Conservation (phyloP, 139 green algal genomes). For the Picochlorum costavermella region DNA sequence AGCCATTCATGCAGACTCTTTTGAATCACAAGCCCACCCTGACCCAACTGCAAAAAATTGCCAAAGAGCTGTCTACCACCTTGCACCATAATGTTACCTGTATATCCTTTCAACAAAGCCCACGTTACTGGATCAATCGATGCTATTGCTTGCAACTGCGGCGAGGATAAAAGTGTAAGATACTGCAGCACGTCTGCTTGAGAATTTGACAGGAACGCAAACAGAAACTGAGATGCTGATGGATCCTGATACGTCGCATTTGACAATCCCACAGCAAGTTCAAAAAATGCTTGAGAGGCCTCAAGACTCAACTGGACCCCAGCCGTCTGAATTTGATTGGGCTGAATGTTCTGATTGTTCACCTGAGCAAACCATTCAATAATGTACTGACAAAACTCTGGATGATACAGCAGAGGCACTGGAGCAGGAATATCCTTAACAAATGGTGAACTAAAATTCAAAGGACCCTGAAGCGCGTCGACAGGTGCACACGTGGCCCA, state of each 20-base stretch:
- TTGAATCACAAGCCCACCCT: constrained; percentile 20
- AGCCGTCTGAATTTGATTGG: not conserved
- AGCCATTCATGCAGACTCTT: constrained; percentile 22
- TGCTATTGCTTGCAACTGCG: not conserved
- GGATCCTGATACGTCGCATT: constrained; percentile 10
- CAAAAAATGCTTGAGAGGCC: not conserved
- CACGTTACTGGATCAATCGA: constrained; percentile 6
- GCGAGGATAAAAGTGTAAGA: not conserved
- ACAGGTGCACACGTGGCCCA: constrained; percentile 9
- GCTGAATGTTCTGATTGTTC: not conserved
- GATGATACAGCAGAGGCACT: constrained; percentile 5
- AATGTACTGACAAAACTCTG: constrained; percentile 12
- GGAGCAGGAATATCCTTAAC: constrained; percentile 10
- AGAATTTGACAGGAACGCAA: constrained; percentile 7
- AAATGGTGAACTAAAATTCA: constrained; percentile 2
- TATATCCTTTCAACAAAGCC: constrained; percentile 19
- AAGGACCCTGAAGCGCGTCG: not conserved
- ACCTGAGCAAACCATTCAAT: not conserved
- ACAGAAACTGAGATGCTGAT: constrained; percentile 12
- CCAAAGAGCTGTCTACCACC: constrained; percentile 6
- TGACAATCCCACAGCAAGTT: not conserved
- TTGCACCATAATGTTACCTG: constrained; percentile 4
- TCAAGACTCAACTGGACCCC: not conserved
- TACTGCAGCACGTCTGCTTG: not conserved
- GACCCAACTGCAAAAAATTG: not conserved